Conservation (phyloP, 1,284 basidiomycete genomes). For the Moesziomyces globuligerus region DNA sequence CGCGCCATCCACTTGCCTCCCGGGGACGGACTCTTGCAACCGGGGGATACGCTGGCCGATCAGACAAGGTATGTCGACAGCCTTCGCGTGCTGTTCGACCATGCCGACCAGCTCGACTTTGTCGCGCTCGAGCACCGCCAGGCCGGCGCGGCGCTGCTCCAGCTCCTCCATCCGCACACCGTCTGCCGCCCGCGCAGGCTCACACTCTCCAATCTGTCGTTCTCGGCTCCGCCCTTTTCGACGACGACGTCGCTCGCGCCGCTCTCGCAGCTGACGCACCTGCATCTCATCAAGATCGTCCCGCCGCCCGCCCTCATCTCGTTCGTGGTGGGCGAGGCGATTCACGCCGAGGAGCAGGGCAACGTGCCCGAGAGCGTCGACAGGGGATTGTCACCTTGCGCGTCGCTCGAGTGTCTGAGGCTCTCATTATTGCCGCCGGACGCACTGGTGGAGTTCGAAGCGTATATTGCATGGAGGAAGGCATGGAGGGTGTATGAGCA, state of each 20-base stretch:
- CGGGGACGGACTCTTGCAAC: constrained; percentile 32
- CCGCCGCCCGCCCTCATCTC: constrained; percentile 40
- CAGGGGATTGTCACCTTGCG: constrained; percentile 17
- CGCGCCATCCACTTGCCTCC: constrained; percentile 29
- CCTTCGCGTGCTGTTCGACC: constrained; percentile 28
- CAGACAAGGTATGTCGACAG: constrained; percentile 29
- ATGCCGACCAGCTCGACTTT: constrained; percentile 23
- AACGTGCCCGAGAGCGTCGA: constrained; percentile 21
- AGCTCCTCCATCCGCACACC: constrained; percentile 24
- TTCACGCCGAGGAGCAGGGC: constrained; percentile 28
- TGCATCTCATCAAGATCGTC: constrained; percentile 41
- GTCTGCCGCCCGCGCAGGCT: constrained; percentile 28
- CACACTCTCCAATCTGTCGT: constrained; percentile 36
- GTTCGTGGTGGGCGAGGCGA: constrained; percentile 27
- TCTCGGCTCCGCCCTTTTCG: constrained; percentile 39
- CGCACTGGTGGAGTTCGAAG: constrained; percentile 29
- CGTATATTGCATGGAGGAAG: constrained; percentile 32
- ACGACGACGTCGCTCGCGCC: constrained; percentile 22
- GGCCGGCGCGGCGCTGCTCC: constrained; percentile 26
- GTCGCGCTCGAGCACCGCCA: constrained; percentile 32
- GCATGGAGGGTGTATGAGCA: constrained; percentile 35
- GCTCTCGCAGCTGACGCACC: constrained; percentile 25
- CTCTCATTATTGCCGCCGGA: constrained; percentile 40
- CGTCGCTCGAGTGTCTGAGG: constrained; percentile 26
- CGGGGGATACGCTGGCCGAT: constrained; percentile 33